Evolutionary conservation across 805 yeast species (phyloP).

Genomic region (Metschnikowia reukaufii): DNA sequence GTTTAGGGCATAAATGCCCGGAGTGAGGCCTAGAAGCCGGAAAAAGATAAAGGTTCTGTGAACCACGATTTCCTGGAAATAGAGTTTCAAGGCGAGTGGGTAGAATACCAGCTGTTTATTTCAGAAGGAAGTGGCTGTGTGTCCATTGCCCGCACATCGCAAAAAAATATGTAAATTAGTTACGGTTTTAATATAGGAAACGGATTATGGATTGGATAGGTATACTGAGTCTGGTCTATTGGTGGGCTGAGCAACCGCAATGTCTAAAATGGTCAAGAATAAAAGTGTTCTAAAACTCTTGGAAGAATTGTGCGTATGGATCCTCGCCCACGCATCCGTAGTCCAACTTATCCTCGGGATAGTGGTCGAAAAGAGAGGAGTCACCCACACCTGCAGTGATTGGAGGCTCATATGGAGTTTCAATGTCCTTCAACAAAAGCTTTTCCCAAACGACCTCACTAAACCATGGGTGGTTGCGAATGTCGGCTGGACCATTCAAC

Average conservation of each 20-base stretch:
- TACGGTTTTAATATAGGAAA: slow-evolving; percentile 6
- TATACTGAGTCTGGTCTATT: not conserved
- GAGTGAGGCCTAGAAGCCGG: not conserved
- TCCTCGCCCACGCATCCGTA: slow-evolving; percentile 42
- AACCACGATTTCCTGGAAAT: not conserved
- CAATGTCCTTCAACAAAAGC: slow-evolving; percentile 53
- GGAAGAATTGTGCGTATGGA: slow-evolving; percentile 35
- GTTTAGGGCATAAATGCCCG: slow-evolving; percentile 37
- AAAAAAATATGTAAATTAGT: slow-evolving; percentile 4
- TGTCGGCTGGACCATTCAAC: slow-evolving; percentile 57
- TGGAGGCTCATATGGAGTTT: slow-evolving; percentile 65
- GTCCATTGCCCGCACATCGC: slow-evolving; percentile 2
- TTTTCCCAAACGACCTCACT: slow-evolving; percentile 63
- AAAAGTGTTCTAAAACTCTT: slow-evolving; percentile 28
- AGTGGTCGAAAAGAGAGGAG: slow-evolving; percentile 44
- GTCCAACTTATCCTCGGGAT: slow-evolving; percentile 45
- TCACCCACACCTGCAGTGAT: slow-evolving; percentile 66
- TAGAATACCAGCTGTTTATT: not conserved
- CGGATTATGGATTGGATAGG: slow-evolving; percentile 1
- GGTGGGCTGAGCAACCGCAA: not conserved
- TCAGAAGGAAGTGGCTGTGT: not conserved
- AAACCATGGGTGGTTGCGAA: slow-evolving; percentile 59
- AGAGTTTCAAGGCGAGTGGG: not conserved
- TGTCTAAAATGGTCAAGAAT: not conserved
- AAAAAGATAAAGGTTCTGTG: not conserved